phyloP scores from a whole-genome alignment of 345 rosid species.

The Anastatica hierochuntica region DNA sequence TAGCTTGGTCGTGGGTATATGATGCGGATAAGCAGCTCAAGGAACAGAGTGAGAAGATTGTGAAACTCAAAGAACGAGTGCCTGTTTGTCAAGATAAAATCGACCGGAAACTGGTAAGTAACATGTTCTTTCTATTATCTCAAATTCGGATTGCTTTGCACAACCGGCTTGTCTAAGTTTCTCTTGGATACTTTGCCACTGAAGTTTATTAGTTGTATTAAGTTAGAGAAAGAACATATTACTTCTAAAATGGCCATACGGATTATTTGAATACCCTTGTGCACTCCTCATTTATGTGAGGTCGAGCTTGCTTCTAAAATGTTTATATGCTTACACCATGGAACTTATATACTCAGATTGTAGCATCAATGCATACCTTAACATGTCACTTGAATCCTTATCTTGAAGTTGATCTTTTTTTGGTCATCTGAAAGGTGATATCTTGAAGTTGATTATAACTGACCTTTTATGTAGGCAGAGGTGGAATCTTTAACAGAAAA shows the following conservation, averaged over 20 bases:
- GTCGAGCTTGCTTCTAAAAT: slow-evolving; percentile 3
- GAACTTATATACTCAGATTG: not conserved
- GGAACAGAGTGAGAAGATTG: slow-evolving; percentile 41
- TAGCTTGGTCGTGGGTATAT: slow-evolving; percentile 96
- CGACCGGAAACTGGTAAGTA: too few species aligned
- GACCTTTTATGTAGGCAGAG: too few species aligned
- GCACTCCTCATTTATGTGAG: not conserved
- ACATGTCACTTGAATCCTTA: not conserved
- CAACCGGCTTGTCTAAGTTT: slow-evolving; percentile 2
- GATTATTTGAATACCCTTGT: not conserved
- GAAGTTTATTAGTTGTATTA: too few species aligned
- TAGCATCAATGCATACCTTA: slow-evolving; percentile 9
- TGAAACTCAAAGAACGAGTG: too few species aligned
- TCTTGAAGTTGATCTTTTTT: too few species aligned
- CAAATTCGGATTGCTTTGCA: too few species aligned
- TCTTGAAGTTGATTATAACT: too few species aligned
- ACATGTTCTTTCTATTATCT: slow-evolving; percentile 7
- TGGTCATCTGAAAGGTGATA: too few species aligned
- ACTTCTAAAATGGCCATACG: not conserved
- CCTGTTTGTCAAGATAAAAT: too few species aligned
- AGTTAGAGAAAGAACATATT: too few species aligned
- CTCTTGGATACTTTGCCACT: too few species aligned
- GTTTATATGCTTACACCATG: not conserved
- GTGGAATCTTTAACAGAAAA: too few species aligned
- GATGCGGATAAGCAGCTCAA: slow-evolving; percentile 51